phyloP scores from a whole-genome alignment of 345 rosid genomes.

The Salix dunnii region DNA sequence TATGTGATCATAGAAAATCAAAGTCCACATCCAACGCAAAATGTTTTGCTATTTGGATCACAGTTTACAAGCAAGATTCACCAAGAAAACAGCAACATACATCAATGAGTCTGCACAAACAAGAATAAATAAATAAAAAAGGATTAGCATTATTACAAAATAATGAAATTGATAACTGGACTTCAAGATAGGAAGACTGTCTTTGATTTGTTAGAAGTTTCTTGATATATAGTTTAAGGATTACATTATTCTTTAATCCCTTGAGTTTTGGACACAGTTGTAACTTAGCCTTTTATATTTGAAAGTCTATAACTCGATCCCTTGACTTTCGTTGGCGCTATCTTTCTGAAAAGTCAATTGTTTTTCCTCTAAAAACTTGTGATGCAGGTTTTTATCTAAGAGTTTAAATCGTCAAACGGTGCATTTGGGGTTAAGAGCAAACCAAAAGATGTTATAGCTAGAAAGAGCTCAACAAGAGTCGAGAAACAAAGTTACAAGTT shows the following conservation, averaged over 20 bases:
- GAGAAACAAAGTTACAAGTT: not conserved
- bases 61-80: constrained; percentile 44
- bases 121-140: not conserved
- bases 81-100: constrained; percentile 73
- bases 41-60: not conserved
- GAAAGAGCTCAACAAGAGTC: not conserved
- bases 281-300: not conserved
- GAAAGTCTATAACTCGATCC: not conserved
- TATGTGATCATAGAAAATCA: not conserved
- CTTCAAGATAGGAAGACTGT: not conserved
- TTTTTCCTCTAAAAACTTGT: not conserved
- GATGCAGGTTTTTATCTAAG: not conserved
- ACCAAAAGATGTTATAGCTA: not conserved
- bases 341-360: not conserved
- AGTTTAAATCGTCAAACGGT: no score
- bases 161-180: not conserved
- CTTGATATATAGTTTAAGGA: not conserved
- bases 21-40: not conserved
- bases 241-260: no score
- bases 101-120: constrained; percentile 46
- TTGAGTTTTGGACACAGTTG: no score
- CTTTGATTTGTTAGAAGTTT: not conserved
- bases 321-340: no score
- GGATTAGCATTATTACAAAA: not conserved
- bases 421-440: no score